Evolutionary conservation across 192 early-diverging fungal species (phyloP).

Genomic region (Coemansia sp.): DNA sequence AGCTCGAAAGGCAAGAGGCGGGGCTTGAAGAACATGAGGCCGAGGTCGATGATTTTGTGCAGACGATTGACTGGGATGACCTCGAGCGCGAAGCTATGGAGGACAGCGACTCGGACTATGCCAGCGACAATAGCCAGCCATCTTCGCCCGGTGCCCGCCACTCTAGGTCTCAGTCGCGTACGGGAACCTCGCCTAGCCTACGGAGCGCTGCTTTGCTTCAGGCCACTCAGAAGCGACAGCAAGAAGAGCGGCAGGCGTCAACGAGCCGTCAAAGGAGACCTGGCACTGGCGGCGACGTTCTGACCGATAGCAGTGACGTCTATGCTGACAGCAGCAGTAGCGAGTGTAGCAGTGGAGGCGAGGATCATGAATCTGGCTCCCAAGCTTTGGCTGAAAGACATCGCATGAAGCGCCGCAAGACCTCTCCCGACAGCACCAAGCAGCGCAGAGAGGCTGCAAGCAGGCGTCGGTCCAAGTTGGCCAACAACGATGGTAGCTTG

Average conservation of each 20-base stretch:
- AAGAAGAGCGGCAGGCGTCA: conserved; percentile 13
- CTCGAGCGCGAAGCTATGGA: conserved; percentile 61
- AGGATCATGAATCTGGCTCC: conserved; percentile 21
- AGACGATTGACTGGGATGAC: conserved; percentile 61
- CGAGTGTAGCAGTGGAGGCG: conserved; percentile 32
- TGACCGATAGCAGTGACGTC: conserved; percentile 35
- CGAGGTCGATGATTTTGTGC: conserved; percentile 61
- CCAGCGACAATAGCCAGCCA: conserved; percentile 2
- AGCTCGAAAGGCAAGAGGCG: conserved; percentile 57
- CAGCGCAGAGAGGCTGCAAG: conserved; percentile 5
- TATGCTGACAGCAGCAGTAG: conserved; percentile 30
- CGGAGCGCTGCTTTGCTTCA: conserved; percentile 34
- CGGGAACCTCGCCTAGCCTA: conserved; percentile 12
- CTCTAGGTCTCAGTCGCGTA: conserved; percentile 22
- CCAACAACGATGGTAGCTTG: conserved; percentile 34
- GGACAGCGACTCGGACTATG: conserved; percentile 50
- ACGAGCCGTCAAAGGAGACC: conserved; percentile 13
- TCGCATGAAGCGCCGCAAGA: conserved; percentile 36
- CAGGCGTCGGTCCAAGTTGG: conserved; percentile 17
- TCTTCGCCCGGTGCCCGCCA: conserved; percentile 11
- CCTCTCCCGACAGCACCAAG: conserved; percentile 17
- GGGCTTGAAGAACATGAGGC: conserved; percentile 56
- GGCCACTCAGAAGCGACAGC: conserved; percentile 26
- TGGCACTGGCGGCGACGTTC: conserved; percentile 13
- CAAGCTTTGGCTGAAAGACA: conserved; percentile 5